Evolutionary conservation across 2,329 filamentous ascomycete genomes (phyloP).

Genomic region (Alternaria brassicae): DNA sequence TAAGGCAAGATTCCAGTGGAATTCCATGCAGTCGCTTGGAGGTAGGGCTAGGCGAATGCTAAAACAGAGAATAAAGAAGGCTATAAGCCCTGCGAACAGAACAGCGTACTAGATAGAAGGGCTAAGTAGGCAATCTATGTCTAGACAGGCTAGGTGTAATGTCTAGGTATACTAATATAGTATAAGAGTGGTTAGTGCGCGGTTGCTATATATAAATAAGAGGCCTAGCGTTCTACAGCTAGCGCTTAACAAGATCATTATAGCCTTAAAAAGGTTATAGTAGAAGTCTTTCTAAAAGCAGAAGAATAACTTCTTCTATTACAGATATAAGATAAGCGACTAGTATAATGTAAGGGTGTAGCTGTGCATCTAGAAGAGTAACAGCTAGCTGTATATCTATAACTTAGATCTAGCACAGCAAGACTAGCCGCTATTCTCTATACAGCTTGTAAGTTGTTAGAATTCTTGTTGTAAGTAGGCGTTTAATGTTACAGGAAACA

Average conservation of each 20-base stretch:
- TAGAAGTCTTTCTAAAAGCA: slow-evolving; percentile 23
- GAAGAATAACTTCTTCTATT: slow-evolving; percentile 22
- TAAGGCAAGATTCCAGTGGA: too few species aligned
- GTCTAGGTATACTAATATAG: slow-evolving; percentile 8
- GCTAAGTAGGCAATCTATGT: slow-evolving; percentile 6
- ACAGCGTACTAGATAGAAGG: slow-evolving; percentile 12
- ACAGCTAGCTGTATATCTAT: slow-evolving; percentile 22
- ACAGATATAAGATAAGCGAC: slow-evolving; percentile 19
- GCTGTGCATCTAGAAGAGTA: slow-evolving; percentile 24
- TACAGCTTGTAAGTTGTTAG: slow-evolving; percentile 12
- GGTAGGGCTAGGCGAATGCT: not conserved
- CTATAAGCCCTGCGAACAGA: not conserved
- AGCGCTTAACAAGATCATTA: slow-evolving; percentile 8
- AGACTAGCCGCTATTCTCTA: slow-evolving; percentile 17
- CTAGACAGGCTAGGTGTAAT: not conserved
- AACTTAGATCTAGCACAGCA: slow-evolving; percentile 13
- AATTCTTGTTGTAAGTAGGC: not conserved
- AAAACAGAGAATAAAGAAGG: slow-evolving; percentile 8
- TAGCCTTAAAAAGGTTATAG: slow-evolving; percentile 22
- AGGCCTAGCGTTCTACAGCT: not conserved
- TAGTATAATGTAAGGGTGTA: slow-evolving; percentile 21
- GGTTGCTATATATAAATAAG: slow-evolving; percentile 15
- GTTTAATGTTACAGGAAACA: slow-evolving; percentile 1
- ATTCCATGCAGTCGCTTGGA: too few species aligned
- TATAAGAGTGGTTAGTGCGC: slow-evolving; percentile 7